These are phyloP conservation scores for Septoria linicola DNA, from an alignment of 2,329 filamentous ascomycete species.

Conservation along the genomic window DNA sequence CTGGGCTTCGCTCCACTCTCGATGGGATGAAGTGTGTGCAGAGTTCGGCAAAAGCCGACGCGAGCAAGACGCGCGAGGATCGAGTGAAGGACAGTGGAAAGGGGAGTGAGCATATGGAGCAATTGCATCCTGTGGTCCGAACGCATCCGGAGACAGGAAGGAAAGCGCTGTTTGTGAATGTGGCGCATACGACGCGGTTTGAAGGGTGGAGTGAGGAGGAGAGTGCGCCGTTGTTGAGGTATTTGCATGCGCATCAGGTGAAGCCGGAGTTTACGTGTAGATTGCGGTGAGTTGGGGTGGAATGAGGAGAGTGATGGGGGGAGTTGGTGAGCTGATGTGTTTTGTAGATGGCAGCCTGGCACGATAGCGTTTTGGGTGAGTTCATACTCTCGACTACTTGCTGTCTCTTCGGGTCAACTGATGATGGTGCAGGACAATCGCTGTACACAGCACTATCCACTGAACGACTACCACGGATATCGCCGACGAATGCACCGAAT, in stretches of 20 bases:
- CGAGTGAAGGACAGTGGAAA: slow-evolving; percentile 65
- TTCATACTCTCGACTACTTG: too few species aligned
- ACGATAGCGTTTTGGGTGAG: slow-evolving; percentile 23
- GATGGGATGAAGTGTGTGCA: slow-evolving; percentile 62
- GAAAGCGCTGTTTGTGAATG: slow-evolving; percentile 78
- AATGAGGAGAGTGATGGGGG: neutral
- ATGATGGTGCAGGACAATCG: slow-evolving; percentile 17
- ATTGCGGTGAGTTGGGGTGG: slow-evolving; percentile 58
- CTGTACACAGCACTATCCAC: slow-evolving; percentile 23
- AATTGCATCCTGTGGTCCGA: slow-evolving; percentile 71
- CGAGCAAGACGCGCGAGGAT: slow-evolving; percentile 30
- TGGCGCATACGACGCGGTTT: slow-evolving; percentile 78
- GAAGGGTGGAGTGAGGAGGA: slow-evolving; percentile 82
- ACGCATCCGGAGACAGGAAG: slow-evolving; percentile 77
- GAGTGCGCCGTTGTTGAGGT: slow-evolving; percentile 71
- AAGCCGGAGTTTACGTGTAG: slow-evolving; percentile 69
- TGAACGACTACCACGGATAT: slow-evolving; percentile 23
- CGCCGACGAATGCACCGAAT: slow-evolving; percentile 20
- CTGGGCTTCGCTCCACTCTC: slow-evolving; percentile 75
- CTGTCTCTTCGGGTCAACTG: neutral
- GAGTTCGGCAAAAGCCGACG: slow-evolving; percentile 65
- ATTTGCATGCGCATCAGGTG: slow-evolving; percentile 70
- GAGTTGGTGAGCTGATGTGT: neutral
- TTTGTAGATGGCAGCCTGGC: slow-evolving; percentile 17
- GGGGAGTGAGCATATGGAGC: slow-evolving; percentile 69